Base-by-base conservation (phyloP, 2,329 filamentous ascomycete genomes). In the Mycogone perniciosa region DNA sequence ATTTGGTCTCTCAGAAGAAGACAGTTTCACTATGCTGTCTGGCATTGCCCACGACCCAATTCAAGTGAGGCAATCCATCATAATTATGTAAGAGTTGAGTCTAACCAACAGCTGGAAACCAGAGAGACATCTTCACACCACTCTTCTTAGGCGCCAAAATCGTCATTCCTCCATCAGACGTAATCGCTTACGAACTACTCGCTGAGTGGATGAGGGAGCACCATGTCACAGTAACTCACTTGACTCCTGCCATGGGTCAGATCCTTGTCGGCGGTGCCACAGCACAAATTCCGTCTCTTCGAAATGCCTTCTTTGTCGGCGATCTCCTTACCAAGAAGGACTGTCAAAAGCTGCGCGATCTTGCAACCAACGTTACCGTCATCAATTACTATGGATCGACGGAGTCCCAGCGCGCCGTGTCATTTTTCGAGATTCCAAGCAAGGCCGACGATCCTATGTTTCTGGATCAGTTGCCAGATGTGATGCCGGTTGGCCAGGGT, bases 171-270 rank as follows among this genome's bases (percentile, higher is more conserved):
- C 80, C 88, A 8, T 80, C 80, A 51, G 90, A 96, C 56, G 84
- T 90, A 59, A 97, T 97, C 53, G 81, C 85, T 48, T 87, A 96
- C 65, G 91, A 96, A 69, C 84, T 51, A 60, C 75, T 96, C 11
- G 85, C 85, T 4, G 89, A 95, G 63, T 99, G 93, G 93, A 88
- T 96, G 78, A 76, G 77, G 47, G 80, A 85, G 47, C 80, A 87
- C 62, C 72, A 78, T 50, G 82, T 87, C 3, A 95, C 85, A 11
- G 87, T 90, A 13, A 89, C 86, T 9, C 93, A 97, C 68, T 72
- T 97, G 37, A 99, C 93, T 1, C 93, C 93, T 7, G 93, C 93
- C 52, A 96, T 97, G 91, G 91, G 91, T 50, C 89, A 96, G 61
- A 93, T 97, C 54, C 73, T 97, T 2, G 85, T 92, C n/a, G 91